phyloP scores from a whole-genome alignment of 176 grass and related monocot genomes.

The Panicum miliaceum region DNA sequence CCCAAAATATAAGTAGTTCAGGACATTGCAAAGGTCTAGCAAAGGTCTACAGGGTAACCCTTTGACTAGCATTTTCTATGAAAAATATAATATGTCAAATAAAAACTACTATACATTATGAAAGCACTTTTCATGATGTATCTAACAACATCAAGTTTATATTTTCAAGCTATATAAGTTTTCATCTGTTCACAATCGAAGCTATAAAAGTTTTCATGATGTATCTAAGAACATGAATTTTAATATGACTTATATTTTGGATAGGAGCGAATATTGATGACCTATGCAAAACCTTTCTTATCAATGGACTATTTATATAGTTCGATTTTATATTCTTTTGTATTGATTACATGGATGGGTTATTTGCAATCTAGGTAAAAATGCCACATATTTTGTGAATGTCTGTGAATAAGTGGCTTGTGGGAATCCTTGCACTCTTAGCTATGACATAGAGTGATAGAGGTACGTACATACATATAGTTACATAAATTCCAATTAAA shows the following conservation, averaged over 20 bases:
- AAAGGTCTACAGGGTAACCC: too few relatives aligned
- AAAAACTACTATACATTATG: not conserved
- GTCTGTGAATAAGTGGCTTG: not conserved
- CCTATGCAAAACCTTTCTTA: not conserved
- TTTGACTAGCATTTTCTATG: not conserved
- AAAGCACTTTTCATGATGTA: not conserved
- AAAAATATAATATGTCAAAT: not conserved
- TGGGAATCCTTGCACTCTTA: not conserved
- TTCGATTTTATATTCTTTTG: not conserved
- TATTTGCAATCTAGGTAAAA: not conserved
- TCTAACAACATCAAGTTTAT: not conserved
- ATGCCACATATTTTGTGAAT: not conserved
- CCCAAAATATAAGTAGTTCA: not conserved
- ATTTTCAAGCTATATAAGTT: not conserved
- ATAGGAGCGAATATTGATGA: not conserved
- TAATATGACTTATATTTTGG: not conserved
- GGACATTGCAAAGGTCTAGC: too few relatives aligned
- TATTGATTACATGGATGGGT: not conserved
- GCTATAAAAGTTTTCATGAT: not conserved
- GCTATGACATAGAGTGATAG: not conserved
- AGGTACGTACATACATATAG: not conserved
- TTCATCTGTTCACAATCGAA: not conserved
- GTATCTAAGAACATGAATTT: not conserved
- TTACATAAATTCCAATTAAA: not conserved
- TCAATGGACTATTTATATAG: not conserved